These are phyloP conservation scores for Dissophora globulifera DNA, from an alignment of 192 early-diverging fungal genomes.

Conservation along the genomic window DNA sequence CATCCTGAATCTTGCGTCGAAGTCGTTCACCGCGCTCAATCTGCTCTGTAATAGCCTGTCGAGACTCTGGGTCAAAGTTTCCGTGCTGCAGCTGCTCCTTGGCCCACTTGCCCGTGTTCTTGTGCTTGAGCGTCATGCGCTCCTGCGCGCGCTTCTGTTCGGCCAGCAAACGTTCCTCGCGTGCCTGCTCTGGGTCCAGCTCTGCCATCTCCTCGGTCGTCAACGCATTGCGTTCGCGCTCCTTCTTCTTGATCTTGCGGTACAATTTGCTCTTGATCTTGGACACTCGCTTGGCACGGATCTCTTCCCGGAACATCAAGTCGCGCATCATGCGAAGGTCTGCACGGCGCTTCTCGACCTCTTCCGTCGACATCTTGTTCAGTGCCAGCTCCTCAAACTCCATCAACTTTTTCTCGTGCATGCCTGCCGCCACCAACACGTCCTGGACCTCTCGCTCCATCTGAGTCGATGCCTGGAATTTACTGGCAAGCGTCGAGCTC, in stretches of 20 bases:
- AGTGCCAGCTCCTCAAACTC: conserved; percentile 88
- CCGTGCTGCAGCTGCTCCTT: conserved; percentile 79
- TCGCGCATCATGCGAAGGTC: conserved; percentile 93
- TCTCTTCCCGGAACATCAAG: conserved; percentile 92
- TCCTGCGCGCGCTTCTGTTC: conserved; percentile 89
- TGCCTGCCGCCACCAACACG: conserved; percentile 75
- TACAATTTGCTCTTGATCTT: conserved; percentile 99
- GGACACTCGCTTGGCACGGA: conserved; percentile 88
- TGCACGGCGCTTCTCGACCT: conserved; percentile 76
- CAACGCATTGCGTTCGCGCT: conserved; percentile 67
- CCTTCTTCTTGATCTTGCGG: conserved; percentile 87
- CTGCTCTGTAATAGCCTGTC: conserved; percentile 87
- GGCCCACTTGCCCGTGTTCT: conserved; percentile 97
- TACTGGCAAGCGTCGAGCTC: conserved; percentile 66
- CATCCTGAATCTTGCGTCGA: conserved; percentile 82
- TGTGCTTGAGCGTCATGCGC: conserved; percentile 93
- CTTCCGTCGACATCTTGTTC: conserved; percentile 84
- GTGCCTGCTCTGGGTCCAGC: conserved; percentile 75
- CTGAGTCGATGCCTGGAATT: conserved; percentile 71
- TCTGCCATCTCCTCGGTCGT: conserved; percentile 65
- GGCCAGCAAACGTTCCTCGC: conserved; percentile 71
- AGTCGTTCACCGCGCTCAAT: conserved; percentile 81
- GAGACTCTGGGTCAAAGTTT: conserved; percentile 67
- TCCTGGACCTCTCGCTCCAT: conserved; percentile 84
- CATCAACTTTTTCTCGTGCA: conserved; percentile 82